Evolutionary conservation across 2,329 filamentous ascomycete species (phyloP).

Genomic region (Cercospora zeina): DNA sequence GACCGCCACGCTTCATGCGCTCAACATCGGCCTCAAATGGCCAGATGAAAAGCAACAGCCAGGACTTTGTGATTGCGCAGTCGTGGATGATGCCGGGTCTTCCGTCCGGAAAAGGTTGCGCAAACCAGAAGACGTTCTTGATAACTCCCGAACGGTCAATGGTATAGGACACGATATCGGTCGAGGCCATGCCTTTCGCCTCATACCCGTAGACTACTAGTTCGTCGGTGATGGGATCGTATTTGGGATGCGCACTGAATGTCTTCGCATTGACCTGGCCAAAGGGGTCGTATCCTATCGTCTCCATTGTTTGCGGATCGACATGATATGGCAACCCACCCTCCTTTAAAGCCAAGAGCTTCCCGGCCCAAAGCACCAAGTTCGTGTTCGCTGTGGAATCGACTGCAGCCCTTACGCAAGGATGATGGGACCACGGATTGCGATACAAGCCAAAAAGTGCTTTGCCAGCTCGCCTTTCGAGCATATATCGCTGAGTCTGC

Average conservation of each 20-base stretch:
- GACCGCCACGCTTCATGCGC: slow-evolving; percentile 43
- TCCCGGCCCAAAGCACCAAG: slow-evolving; percentile 59
- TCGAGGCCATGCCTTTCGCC: slow-evolving; percentile 41
- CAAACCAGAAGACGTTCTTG: slow-evolving; percentile 46
- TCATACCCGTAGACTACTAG: slow-evolving; percentile 48
- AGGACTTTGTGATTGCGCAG: slow-evolving; percentile 45
- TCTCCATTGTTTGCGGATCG: slow-evolving; percentile 46
- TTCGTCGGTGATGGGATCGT: slow-evolving; percentile 47
- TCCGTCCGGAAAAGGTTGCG: slow-evolving; percentile 36
- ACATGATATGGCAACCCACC: slow-evolving; percentile 45
- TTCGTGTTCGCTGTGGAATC: slow-evolving; percentile 62
- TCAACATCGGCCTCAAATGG: slow-evolving; percentile 43
- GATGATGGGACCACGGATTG: slow-evolving; percentile 56
- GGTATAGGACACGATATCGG: slow-evolving; percentile 46
- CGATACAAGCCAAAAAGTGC: slow-evolving; percentile 58
- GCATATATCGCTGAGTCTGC: slow-evolving; percentile 46
- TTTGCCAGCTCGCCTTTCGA: slow-evolving; percentile 43
- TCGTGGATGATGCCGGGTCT: slow-evolving; percentile 44
- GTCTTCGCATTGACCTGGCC: slow-evolving; percentile 44
- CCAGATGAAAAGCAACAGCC: slow-evolving; percentile 43
- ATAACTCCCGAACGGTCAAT: slow-evolving; percentile 44
- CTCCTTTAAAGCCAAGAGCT: slow-evolving; percentile 57
- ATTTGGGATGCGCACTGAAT: slow-evolving; percentile 50
- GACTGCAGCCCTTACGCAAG: slow-evolving; percentile 41
- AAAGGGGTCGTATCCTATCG: slow-evolving; percentile 45